These are phyloP conservation scores for Phialocephala subalpina DNA, from an alignment of 2,329 filamentous ascomycete genomes.

Conservation along the genomic window DNA sequence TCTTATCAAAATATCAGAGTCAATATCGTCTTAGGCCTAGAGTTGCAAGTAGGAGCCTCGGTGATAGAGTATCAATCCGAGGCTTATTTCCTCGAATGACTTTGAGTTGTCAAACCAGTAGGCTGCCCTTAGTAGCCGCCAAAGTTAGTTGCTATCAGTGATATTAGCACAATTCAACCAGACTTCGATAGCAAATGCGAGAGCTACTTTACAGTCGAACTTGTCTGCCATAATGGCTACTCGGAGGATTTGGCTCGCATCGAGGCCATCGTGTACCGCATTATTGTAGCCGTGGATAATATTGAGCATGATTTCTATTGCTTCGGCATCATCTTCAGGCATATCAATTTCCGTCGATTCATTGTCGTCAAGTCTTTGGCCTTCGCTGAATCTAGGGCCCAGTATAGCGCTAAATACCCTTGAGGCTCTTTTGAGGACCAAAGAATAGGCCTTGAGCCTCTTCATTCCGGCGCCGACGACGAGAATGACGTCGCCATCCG, in stretches of 20 bases:
- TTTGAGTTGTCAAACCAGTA: slow-evolving; percentile 28
- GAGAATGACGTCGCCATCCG: slow-evolving; percentile 30
- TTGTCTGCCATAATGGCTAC: slow-evolving; percentile 28
- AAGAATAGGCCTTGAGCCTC: slow-evolving; percentile 26
- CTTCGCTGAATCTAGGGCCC: slow-evolving; percentile 24
- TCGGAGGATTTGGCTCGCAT: slow-evolving; percentile 22
- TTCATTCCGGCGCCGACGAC: slow-evolving; percentile 27
- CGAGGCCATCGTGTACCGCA: slow-evolving; percentile 16
- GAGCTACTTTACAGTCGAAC: slow-evolving; percentile 28
- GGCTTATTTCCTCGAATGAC: slow-evolving; percentile 25
- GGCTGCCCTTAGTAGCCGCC: slow-evolving; percentile 23
- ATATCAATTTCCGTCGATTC: slow-evolving; percentile 21
- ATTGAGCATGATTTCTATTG: slow-evolving; percentile 24
- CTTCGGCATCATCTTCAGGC: slow-evolving; percentile 27
- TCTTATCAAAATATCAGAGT: slow-evolving; percentile 26
- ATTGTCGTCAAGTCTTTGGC: slow-evolving; percentile 16
- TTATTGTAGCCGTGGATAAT: slow-evolving; percentile 28
- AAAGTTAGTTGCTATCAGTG: slow-evolving; percentile 15
- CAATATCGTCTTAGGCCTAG: slow-evolving; percentile 22
- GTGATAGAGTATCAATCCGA: slow-evolving; percentile 23
- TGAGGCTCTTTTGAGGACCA: slow-evolving; percentile 29
- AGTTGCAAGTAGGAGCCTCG: slow-evolving; percentile 17
- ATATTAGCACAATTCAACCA: slow-evolving; percentile 18
- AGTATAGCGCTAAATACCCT: slow-evolving; percentile 31
- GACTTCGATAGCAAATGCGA: slow-evolving; percentile 22